Evolutionary conservation across 169 alveolate species (phyloP), one percentile per base, ranked within the genome.

Genomic region (Haemoproteus tartakovskyi): DNA sequence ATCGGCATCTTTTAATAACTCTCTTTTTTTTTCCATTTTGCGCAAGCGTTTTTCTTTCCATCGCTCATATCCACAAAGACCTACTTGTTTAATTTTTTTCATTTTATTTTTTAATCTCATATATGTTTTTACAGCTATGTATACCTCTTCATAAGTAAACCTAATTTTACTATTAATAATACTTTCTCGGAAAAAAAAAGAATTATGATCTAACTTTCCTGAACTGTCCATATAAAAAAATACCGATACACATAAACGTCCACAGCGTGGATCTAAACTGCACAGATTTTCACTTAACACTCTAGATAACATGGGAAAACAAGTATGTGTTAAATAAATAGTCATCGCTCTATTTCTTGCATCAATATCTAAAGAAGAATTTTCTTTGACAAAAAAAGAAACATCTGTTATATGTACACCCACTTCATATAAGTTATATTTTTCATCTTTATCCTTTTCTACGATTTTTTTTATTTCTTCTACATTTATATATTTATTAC

Each of bases 321-420:
- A 89, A 14, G 61, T 48, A 62, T 88, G 93, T 18, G 88, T 98
- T 67, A 98, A 87, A 84, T 97, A 97, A 9, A 95, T 95, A 0
- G 94, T 87, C 18, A 93, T 94, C 45, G 97, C 94, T 86, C 97
- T 87, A 52, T 92, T 86, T 3, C 96, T 92, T 0, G 99, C 99
- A 74, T 94, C 98, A 54, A 88, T 90, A 87, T 97, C 99, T 0
- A 95, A 90, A 14, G 91, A 92, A 16, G 95, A 86, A 9, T 93
- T 95, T 24, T 96, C 93, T 54, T 83, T 90, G 0, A 97, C 97
- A 85, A 94, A 95, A 82, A 91, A 94, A 14, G 97, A 88, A 0
- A 97, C 99, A 86, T 97, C 99, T 0, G 99, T 98, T 19, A 97
- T 95, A 79, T 97, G 99, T 18, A 97, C 98, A 26, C 98, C 98